Evolutionary conservation across 305 asterid genomes (phyloP).

Genomic region (Solanum hybrid): DNA sequence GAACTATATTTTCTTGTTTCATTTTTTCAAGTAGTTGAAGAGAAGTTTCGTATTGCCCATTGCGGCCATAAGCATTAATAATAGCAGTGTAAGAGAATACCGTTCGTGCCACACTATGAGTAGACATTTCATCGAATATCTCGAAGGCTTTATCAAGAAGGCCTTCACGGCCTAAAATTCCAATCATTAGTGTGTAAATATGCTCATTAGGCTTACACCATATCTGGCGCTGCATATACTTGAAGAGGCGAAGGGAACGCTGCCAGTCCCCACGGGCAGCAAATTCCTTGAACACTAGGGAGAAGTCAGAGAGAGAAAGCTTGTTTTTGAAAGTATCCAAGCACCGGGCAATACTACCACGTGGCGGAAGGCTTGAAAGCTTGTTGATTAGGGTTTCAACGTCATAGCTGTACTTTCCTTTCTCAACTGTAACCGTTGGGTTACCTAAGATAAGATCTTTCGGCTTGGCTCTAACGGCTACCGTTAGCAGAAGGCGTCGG

Average conservation of each 20-base stretch:
- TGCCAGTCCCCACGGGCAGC: constrained; percentile 94
- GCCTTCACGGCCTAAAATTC: constrained; percentile 80
- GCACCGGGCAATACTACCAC: constrained; percentile 96
- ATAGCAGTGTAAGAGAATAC: constrained; percentile 77
- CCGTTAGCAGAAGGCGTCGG: constrained; percentile 29
- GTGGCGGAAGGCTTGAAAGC: constrained; percentile 93
- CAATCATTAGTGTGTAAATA: constrained; percentile 60
- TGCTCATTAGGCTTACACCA: constrained; percentile 98
- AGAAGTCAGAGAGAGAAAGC: constrained; percentile 75
- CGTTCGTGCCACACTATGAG: constrained; percentile 50
- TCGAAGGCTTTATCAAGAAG: constrained; percentile 78
- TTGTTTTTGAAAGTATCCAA: constrained; percentile 84
- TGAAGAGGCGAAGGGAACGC: constrained; percentile 83
- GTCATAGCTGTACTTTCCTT: constrained; percentile 88
- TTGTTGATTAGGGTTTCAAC: constrained; percentile 94
- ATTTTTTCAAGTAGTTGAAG: constrained; percentile 55
- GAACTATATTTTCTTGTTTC: constrained; percentile 70
- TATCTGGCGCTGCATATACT: constrained; percentile 91
- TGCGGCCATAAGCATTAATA: constrained; percentile 84
- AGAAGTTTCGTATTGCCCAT: constrained; percentile 71
- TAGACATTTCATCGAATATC: constrained; percentile 79
- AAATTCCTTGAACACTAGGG: constrained; percentile 72
- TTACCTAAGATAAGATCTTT: constrained; percentile 73
- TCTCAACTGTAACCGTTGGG: constrained; percentile 84
- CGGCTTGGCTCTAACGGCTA: constrained; percentile 41